phyloP scores from a whole-genome alignment of 2,329 filamentous ascomycete species.

The Sclerotiophoma versabilis region DNA sequence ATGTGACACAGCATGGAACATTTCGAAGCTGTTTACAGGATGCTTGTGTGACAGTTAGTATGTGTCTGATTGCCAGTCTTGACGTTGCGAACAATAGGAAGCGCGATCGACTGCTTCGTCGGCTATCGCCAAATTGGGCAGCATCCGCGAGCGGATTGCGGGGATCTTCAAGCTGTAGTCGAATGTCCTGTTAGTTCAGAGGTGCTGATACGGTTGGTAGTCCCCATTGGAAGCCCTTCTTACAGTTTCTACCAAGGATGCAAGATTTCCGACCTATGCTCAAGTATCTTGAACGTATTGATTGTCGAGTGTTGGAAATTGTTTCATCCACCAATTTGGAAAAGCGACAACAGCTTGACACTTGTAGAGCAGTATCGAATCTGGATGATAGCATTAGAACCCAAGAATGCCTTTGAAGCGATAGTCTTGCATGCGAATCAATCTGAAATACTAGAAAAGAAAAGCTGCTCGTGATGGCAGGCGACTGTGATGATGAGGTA shows the following conservation, averaged over 20 bases:
- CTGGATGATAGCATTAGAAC: background rate
- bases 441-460: background rate
- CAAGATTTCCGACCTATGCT: background rate
- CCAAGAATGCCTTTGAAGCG: background rate
- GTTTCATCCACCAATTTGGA: background rate
- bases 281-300: background rate
- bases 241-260: background rate
- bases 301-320: background rate
- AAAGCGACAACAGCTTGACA: background rate
- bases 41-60: background rate
- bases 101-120: background rate
- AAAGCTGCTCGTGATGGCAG: background rate
- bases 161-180: background rate
- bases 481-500: too few species aligned
- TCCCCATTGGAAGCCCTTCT: background rate
- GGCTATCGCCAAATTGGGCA: background rate
- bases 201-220: background rate
- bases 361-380: background rate
- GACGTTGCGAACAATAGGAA: background rate
- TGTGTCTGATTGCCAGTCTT: background rate
- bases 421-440: background rate
- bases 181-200: background rate
- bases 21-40: background rate
- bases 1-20: conserved; percentile 2
- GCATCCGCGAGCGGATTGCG: conserved; percentile 1